Percentiles rank a stretch among this genome's conserved stretches.
Conservation (phyloP, 139 green algal genomes). For the Tetratostichococcus sp. region DNA sequence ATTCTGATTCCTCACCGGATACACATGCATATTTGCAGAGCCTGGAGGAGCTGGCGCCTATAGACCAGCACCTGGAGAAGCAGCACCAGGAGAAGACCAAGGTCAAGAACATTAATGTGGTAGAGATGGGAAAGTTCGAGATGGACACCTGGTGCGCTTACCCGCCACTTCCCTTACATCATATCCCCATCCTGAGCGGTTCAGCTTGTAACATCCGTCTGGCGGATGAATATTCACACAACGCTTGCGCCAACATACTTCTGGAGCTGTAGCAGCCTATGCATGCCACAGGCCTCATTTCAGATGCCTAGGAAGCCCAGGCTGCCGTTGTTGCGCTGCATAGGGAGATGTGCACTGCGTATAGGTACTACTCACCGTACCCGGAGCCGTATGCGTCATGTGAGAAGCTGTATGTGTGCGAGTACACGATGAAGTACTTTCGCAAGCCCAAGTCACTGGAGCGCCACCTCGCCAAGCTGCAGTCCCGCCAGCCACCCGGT, state of each 20-base stretch:
- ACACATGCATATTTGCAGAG: slow-evolving; percentile 10
- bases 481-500: slow-evolving; percentile 40
- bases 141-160: slow-evolving; percentile 17
- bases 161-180: no score
- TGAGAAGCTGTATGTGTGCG: slow-evolving; percentile 88
- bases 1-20: no score
- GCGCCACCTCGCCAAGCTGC: slow-evolving; percentile 52
- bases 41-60: slow-evolving; percentile 35
- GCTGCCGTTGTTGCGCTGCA: no score
- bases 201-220: no score
- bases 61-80: slow-evolving; percentile 51
- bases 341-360: no score
- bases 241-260: no score
- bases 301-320: no score
- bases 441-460: slow-evolving; percentile 54
- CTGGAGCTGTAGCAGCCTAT: no score
- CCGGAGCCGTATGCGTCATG: slow-evolving; percentile 45
- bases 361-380: slow-evolving; percentile 66
- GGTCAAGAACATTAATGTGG: slow-evolving; percentile 61
- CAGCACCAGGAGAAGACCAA: slow-evolving; percentile 76
- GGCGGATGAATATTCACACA: no score
- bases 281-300: no score
- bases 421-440: slow-evolving; percentile 82
- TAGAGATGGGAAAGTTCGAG: slow-evolving; percentile 50
- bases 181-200: no score